Base-by-base conservation (phyloP, 73 alveolate genomes). In the Paramecium biaurelia region DNA sequence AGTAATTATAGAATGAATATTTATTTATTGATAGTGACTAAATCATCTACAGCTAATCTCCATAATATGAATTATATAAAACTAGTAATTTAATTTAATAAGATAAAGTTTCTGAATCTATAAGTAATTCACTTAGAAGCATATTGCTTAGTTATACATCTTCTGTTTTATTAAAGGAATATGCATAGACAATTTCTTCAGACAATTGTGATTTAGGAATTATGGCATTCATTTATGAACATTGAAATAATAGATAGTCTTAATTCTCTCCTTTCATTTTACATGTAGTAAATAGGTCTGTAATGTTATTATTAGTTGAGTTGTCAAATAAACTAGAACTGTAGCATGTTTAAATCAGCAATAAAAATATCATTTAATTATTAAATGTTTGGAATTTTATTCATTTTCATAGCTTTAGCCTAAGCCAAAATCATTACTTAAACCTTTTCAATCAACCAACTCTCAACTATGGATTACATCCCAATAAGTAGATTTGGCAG, bases 311-410 rank as follows among this genome's bases (percentile, higher is more conserved):
- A 24, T 26, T 26, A 24, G 41, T 63, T 63, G 43, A 63, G 10
- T 30, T 32, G 24, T 63, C 84, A 63, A 63, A 5, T 26, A 63
- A 41, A 63, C 43, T 63, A 12, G 43, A 63, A 63, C 49, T 32
- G 14, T 63, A 63, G 45, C 84, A 63, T 63, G 45, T 63, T 63
- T 26, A 30, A 32, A 63, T 63, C 41, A 63, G 45, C 41, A 63
- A 30, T 30, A 32, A 26, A 30, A 63, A 26, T 6, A 63, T 30
- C 84, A 63, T 63, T 63, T 53, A 63, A 30, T 63, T 63, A 63
- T 63, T 63, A 63, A 63, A 63, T 63, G 84, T 32, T 63, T 32
- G 26, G 84, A 63, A 30, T 63, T 63, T 63, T 63, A 63, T 63
- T 63, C 24, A 30, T 26, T 1, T 63, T 63, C 9, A 0, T 63